A percentile compares a stretch with the other conserved stretches of the same genome.
Conservation (phyloP, 2,329 filamentous ascomycete genomes). For the Metarhizium anisopliae region DNA sequence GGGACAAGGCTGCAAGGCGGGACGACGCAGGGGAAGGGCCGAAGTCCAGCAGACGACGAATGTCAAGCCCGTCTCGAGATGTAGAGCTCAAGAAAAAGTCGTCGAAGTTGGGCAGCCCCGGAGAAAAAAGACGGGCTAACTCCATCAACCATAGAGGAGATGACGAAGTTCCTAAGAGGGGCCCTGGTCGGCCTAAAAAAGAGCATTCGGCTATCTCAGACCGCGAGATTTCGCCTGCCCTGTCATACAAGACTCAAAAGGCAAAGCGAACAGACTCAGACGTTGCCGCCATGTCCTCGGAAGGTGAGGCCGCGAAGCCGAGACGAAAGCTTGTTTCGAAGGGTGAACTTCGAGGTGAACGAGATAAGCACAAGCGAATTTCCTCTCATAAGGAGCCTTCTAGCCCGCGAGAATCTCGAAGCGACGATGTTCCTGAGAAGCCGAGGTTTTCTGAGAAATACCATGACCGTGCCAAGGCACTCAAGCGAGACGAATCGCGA, state of each 20-base stretch:
- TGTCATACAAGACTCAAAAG: constrained; percentile 39
- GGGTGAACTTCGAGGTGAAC: constrained; percentile 50
- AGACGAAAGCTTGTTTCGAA: constrained; percentile 56
- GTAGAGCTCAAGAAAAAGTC: constrained; percentile 35
- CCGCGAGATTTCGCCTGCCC: constrained; percentile 41
- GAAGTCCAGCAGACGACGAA: constrained; percentile 34
- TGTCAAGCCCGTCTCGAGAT: constrained; percentile 40
- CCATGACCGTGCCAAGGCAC: constrained; percentile 49
- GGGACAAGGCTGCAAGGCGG: constrained; percentile 31
- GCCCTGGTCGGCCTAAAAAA: constrained; percentile 44
- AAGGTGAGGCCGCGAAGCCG: constrained; percentile 49
- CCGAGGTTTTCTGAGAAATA: constrained; percentile 42
- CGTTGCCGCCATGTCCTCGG: constrained; percentile 40
- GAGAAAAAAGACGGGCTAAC: constrained; percentile 38
- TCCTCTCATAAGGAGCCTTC: constrained; percentile 39
- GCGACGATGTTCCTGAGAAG: constrained; percentile 42
- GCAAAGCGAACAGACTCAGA: constrained; percentile 47
- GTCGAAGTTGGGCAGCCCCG: constrained; percentile 32
- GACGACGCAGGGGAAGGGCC: constrained; percentile 36
- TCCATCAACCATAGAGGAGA: constrained; percentile 35
- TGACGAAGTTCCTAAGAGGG: constrained; percentile 40
- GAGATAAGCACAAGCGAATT: constrained; percentile 45
- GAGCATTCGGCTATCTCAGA: constrained; percentile 44
- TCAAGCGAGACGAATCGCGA: constrained; percentile 52
- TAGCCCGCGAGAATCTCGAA: constrained; percentile 40